phyloP scores from a whole-genome alignment of 768 basidiomycete genomes.

The Kwoniella botswanensis region DNA sequence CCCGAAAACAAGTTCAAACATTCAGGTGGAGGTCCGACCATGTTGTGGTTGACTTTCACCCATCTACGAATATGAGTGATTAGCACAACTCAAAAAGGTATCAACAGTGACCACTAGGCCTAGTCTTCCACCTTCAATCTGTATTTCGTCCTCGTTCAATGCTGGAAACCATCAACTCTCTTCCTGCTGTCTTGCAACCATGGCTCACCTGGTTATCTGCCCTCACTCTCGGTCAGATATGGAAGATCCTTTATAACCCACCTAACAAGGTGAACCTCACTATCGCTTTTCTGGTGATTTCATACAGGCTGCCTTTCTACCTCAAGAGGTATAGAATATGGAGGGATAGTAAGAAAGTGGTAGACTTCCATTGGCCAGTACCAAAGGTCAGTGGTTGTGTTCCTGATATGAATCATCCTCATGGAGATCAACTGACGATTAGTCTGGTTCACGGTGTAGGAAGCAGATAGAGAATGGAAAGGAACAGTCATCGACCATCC shows the following conservation, averaged over 20 bases:
- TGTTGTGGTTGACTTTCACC: no score
- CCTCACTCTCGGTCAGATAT: constrained; percentile 42
- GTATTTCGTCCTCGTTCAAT: background rate
- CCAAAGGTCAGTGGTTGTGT: constrained; percentile 64
- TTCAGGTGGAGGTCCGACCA: no score
- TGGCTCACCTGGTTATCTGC: constrained; percentile 24
- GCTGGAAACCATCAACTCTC: constrained; percentile 16
- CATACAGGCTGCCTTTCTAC: constrained; percentile 64
- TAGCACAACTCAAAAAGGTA: no score
- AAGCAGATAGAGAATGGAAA: constrained; percentile 39
- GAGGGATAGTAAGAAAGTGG: constrained; percentile 73
- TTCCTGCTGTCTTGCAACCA: constrained; percentile 4
- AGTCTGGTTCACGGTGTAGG: constrained; percentile 19
- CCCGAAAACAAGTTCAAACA: no score
- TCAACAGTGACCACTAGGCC: no score
- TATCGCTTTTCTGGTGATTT: constrained; percentile 72
- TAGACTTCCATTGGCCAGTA: constrained; percentile 65
- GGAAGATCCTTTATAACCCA: constrained; percentile 41
- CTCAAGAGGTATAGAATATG: constrained; percentile 76
- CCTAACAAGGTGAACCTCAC: constrained; percentile 60
- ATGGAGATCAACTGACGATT: background rate
- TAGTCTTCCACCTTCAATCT: no score
- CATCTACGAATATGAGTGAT: no score
- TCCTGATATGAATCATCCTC: background rate
- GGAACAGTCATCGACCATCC: constrained; percentile 36